phyloP scores from a whole-genome alignment of 805 yeast species.

The Monosporozyma servazzii region DNA sequence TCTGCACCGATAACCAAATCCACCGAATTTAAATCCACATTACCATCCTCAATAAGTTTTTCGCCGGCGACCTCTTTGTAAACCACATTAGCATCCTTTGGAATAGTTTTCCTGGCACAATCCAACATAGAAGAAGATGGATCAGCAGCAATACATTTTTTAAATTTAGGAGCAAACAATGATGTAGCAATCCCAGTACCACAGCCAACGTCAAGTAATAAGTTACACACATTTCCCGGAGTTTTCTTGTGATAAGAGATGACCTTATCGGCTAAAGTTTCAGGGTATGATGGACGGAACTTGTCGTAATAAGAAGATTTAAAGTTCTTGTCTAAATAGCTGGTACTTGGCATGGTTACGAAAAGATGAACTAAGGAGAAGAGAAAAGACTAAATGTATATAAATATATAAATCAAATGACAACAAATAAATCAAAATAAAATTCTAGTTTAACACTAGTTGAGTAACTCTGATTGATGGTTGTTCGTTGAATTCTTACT shows the following conservation, averaged over 20 bases:
- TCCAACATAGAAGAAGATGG: conserved; percentile 45
- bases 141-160: conserved; percentile 47
- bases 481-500: neutral
- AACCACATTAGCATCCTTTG: neutral
- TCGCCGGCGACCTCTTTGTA: conserved; percentile 5
- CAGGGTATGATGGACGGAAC: conserved; percentile 40
- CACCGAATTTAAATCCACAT: conserved; percentile 26
- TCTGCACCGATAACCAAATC: conserved; percentile 63
- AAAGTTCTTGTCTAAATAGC: conserved; percentile 8
- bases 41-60: conserved; percentile 3
- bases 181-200: conserved; percentile 64
- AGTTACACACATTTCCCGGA: conserved; percentile 6
- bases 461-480: neutral
- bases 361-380: neutral
- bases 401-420: neutral
- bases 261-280: conserved; percentile 37
- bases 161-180: conserved; percentile 29
- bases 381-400: neutral
- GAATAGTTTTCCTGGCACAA: conserved; percentile 25
- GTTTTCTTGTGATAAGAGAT: conserved; percentile 33
- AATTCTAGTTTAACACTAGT: neutral
- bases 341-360: conserved; percentile 7
- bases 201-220: conserved; percentile 52
- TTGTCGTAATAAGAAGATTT: conserved; percentile 8
- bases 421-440: neutral